phyloP scores from a whole-genome alignment of 202 grass and related monocot species.

The Panicum virgatum region DNA sequence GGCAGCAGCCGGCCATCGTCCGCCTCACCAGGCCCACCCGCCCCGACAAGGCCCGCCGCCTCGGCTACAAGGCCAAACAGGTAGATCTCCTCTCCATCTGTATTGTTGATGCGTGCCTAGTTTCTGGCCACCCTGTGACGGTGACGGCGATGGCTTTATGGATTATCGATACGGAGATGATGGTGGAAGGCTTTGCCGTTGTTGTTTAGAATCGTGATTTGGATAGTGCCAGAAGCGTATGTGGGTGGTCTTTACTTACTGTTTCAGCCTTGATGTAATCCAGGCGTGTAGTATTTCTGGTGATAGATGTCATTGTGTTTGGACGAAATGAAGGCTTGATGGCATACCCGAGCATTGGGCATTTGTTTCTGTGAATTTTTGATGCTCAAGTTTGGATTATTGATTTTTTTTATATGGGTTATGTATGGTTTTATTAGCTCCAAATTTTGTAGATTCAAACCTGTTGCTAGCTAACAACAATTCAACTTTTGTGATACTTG shows the following conservation, averaged over 20 bases:
- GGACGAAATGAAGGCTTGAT: not conserved
- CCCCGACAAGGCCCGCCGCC: constrained; percentile 90
- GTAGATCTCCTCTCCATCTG: constrained; percentile 44
- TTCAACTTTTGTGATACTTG: not conserved
- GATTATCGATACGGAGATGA: too few relatives aligned
- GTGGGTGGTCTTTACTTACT: not conserved
- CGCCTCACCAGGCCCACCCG: constrained; percentile 78
- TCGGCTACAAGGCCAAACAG: constrained; percentile 96
- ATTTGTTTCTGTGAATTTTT: too few relatives aligned
- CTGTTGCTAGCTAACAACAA: not conserved
- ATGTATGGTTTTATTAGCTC: too few relatives aligned
- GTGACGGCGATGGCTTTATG: not conserved
- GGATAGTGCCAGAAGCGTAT: too few relatives aligned
- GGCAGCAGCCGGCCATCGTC: constrained; percentile 91
- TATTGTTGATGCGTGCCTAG: too few relatives aligned
- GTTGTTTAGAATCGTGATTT: not conserved
- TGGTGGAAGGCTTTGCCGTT: too few relatives aligned
- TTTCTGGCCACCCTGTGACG: too few relatives aligned
- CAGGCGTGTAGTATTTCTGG: not conserved
- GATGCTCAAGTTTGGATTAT: not conserved
- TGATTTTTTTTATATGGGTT: too few relatives aligned
- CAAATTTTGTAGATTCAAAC: too few relatives aligned
- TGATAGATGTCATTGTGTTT: not conserved
- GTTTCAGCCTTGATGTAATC: too few relatives aligned
- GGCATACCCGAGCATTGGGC: not conserved